Evolutionary conservation across 1,284 basidiomycete species (phyloP), one percentile per base, ranked within the genome.

Genomic region (Wolfiporia cocos): DNA sequence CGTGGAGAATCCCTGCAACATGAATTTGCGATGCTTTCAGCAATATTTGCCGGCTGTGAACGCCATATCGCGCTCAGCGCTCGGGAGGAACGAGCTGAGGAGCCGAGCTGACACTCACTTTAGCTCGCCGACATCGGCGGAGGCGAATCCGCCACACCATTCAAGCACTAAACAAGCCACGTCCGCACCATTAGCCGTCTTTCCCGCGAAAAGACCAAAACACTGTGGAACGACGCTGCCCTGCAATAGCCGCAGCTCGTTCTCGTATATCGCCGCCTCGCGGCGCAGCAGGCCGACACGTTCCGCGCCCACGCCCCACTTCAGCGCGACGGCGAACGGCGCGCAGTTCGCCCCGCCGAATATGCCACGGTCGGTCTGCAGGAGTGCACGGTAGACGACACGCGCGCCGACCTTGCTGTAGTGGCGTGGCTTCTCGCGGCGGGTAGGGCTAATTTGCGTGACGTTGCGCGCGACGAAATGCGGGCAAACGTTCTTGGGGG

Each of bases 141-240:
- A 17, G 14, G 43, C 23, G 11, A 28, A 35, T 3, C 54, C 54
- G 18, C 43, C 40, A 44, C 63, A 68, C 51, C 65, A 60, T 47
- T 71, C 69, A 30, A 71, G 47, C 19, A 73, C 44, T 38, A 68
- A 51, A 44, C 64, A 66, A 2, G 53, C 65, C 14, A 52, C 26
- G 3, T 49, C 33, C 6, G 44, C 24, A 10, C 42, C 49, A 17
- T 47, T 46, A n/a, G 42, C n/a, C n/a, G n/a, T 14, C 23, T 18
- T 38, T 4, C 41, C 42, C 6, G 34, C 19, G 37, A 41, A 54
- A 17, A 54, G 30, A 2, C 50, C 52, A 23, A 48, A 49, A 46
- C 49, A 54, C n/a, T 34, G 26, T 5, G 52, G 52, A 10, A 52
- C 52, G 12, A 40, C 34, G 4, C 10, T 29, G 12, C 49, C 47